Evolutionary conservation across 2,329 filamentous ascomycete species (phyloP), one percentile per base, ranked within the genome.

Genomic region (Leptographium radiaticola): DNA sequence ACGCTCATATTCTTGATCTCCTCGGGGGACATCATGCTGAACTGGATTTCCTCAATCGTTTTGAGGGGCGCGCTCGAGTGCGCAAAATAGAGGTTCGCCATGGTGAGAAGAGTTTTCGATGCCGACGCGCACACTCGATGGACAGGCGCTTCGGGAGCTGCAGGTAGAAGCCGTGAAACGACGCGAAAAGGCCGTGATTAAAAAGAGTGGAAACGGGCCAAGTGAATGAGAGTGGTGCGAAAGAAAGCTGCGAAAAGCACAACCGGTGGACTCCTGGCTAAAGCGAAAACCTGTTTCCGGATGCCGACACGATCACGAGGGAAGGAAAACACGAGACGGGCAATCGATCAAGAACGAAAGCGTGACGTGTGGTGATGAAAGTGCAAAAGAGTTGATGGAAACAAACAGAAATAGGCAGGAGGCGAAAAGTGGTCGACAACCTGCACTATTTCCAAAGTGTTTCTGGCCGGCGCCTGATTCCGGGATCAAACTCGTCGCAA

Each of bases 1-100:
- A 97, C 91, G 71, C 90, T 96, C 89, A 97, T 94, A 65, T 86
- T 90, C 77, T 98, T 97, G 72, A 97, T 95, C 75, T 98, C 94
- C 69, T 98, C 93, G 31, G 93, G 93, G 39, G 93, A 95, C 71
- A 98, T 81, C 67, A 98, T 81, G 67, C 93, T 93, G 68, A 98
- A 98, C 77, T 98, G 94, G 64, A 98, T 95, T 79, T 98, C 94
- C 79, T 96, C 86, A 65, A 98, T 90, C 61, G 87, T 95, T 77
- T 93, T 91, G 80, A 97, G 80, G 70, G 90, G 90, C 81, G 87
- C 90, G 80, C 87, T 90, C 69, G 88, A 95, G 72, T 89, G 88
- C 66, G 86, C 79, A 67, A 95, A 95, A 68, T 84, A 84, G 62
- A 91, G 84, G 73, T 94, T 95, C 75, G 91, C 81, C 93, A 98